Conservation (phyloP, 345 rosid species). For the Syzygium jambos region DNA sequence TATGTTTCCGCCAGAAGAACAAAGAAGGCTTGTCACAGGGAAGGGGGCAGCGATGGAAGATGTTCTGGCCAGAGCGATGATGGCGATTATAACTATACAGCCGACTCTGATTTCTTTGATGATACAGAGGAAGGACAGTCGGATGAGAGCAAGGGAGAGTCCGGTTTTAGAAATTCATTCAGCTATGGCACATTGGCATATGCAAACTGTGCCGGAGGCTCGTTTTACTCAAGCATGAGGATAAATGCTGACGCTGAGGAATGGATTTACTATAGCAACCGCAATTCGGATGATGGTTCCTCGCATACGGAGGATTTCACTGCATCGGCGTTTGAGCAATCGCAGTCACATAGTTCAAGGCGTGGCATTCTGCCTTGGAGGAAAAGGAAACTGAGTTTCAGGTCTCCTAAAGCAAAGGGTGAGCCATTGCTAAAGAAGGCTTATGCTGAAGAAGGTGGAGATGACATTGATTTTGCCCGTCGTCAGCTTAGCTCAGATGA, state of each 20-base stretch:
- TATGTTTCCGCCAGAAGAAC: constrained; percentile 61
- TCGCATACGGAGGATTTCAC: constrained; percentile 24
- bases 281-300: constrained; percentile 47
- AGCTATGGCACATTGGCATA: constrained; percentile 69
- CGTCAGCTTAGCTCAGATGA: constrained; percentile 90
- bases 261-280: constrained; percentile 73
- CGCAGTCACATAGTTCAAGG: constrained; percentile 35
- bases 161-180: constrained; percentile 45
- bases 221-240: constrained; percentile 37
- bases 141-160: constrained; percentile 56
- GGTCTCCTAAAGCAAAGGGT: constrained; percentile 79
- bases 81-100: constrained; percentile 52
- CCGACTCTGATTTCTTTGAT: constrained; percentile 64
- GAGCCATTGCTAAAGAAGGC: constrained; percentile 93
- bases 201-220: constrained; percentile 69
- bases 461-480: constrained; percentile 93
- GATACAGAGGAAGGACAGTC: constrained; percentile 62
- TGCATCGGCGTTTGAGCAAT: constrained; percentile 32
- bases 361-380: constrained; percentile 73
- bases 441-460: constrained; percentile 92
- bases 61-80: constrained; percentile 58
- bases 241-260: constrained; percentile 50
- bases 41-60: constrained; percentile 54
- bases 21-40: constrained; percentile 51
- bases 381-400: constrained; percentile 79